These are phyloP conservation scores for Fusarium mangiferae DNA, from an alignment of 2,329 filamentous ascomycete species.

Conservation along the genomic window DNA sequence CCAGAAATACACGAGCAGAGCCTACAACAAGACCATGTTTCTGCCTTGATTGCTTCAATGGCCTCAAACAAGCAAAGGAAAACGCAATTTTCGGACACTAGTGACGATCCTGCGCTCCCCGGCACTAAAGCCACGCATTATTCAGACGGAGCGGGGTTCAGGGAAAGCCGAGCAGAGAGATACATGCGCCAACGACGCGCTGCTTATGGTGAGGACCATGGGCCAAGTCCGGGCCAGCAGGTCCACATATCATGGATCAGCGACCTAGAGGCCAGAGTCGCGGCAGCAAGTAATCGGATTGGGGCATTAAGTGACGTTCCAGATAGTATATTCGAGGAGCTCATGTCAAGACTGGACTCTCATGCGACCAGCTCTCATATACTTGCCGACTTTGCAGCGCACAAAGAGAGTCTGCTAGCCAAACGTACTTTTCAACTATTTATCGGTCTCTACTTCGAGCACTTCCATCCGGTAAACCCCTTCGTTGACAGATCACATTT, in stretches of 20 bases:
- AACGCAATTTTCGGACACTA: background rate
- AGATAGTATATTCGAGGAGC: background rate
- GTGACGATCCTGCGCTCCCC: background rate
- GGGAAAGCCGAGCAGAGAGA: background rate
- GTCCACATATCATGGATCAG: background rate
- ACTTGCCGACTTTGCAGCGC: background rate
- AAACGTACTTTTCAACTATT: background rate
- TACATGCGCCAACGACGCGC: background rate
- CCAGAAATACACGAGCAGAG: background rate
- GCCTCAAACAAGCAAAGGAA: background rate
- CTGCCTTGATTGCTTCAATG: background rate
- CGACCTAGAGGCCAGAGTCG: background rate
- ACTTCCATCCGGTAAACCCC: background rate
- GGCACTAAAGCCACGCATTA: background rate
- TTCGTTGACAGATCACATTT: background rate
- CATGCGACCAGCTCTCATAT: background rate
- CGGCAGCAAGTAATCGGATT: accelerated
- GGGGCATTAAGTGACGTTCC: accelerated
- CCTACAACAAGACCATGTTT: background rate
- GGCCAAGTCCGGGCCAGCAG: background rate
- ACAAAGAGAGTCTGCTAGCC: background rate
- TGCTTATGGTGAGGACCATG: background rate
- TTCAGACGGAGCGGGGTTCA: background rate
- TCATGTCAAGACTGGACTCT: background rate
- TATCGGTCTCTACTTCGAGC: background rate